Evolutionary conservation across 768 basidiomycete species (phyloP).

Genomic region (Lactarius trivialis): DNA sequence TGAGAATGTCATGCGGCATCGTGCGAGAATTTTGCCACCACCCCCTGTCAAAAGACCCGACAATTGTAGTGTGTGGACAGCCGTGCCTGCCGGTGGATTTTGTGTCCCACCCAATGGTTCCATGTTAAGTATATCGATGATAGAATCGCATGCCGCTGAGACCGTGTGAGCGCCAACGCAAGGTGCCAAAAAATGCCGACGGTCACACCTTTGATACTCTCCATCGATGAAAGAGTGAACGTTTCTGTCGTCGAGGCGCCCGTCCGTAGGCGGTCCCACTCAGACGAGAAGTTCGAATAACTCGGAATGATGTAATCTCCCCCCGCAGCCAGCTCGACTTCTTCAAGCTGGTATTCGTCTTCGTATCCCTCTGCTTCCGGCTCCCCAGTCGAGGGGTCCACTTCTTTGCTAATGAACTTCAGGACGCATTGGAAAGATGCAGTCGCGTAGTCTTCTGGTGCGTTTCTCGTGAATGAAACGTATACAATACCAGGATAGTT

Average conservation of each 20-base stretch:
- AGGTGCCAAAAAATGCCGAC: constrained; percentile 6
- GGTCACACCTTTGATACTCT: constrained; percentile 81
- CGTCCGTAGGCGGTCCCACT: constrained; percentile 88
- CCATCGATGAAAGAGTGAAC: constrained; percentile 86
- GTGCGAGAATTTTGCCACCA: constrained; percentile 91
- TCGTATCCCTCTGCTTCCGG: constrained; percentile 99
- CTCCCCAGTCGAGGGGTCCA: constrained; percentile 90
- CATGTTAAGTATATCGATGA: constrained; percentile 95
- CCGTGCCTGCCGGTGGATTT: constrained; percentile 58
- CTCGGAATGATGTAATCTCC: constrained; percentile 91
- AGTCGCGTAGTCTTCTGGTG: constrained; percentile 67
- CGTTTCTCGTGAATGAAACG: constrained; percentile 85
- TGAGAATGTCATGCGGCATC: constrained; percentile 93
- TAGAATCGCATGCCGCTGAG: constrained; percentile 90
- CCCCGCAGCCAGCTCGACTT: constrained; percentile 86
- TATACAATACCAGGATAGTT: constrained; percentile 84
- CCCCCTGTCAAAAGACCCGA: constrained; percentile 88
- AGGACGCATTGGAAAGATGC: constrained; percentile 87
- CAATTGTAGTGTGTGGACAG: constrained; percentile 91
- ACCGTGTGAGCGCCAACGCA: constrained; percentile 21
- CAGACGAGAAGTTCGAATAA: constrained; percentile 84
- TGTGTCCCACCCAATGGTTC: constrained; percentile 92
- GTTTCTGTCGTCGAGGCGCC: constrained; percentile 84
- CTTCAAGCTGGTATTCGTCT: constrained; percentile 97
- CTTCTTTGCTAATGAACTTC: constrained; percentile 94